Percentiles rank a stretch among this genome's conserved stretches.
Evolutionary conservation across 805 yeast genomes (phyloP).

Genomic region (Monosporozyma yasuniensis): DNA sequence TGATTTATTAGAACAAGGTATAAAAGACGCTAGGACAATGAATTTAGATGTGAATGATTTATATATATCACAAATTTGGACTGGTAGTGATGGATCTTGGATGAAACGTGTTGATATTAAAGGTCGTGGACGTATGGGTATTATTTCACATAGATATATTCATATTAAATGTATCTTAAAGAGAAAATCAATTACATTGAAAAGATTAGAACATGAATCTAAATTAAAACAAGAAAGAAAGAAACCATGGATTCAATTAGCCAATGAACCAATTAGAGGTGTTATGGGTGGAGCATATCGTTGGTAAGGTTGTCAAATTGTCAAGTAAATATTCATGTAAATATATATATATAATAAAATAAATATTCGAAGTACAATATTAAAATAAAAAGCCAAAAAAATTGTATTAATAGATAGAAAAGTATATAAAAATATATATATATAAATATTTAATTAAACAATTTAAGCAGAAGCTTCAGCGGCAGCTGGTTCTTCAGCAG

Average conservation of each 20-base stretch:
- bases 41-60: conserved; percentile 52
- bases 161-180: conserved; percentile 75
- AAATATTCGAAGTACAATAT: background rate
- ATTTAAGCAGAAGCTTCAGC: conserved; percentile 5
- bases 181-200: conserved; percentile 48
- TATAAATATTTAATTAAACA: background rate
- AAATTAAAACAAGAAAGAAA: conserved; percentile 37
- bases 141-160: conserved; percentile 63
- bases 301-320: conserved; percentile 41
- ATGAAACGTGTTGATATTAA: conserved; percentile 64
- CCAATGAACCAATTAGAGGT: conserved; percentile 41
- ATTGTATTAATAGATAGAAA: background rate
- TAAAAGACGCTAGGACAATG: conserved; percentile 55
- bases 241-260: conserved; percentile 46
- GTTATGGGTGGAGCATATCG: conserved; percentile 43
- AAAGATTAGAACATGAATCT: conserved; percentile 53
- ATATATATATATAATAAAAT: background rate
- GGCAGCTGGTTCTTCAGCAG: conserved; percentile 8
- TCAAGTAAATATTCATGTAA: background rate
- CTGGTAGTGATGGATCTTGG: conserved; percentile 80
- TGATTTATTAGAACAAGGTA: conserved; percentile 61
- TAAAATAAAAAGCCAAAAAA: background rate
- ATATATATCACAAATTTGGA: conserved; percentile 78
- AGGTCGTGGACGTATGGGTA: conserved; percentile 86
- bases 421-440: background rate